Percentiles rank a stretch among this genome's conserved stretches.
phyloP scores from a whole-genome alignment of 805 yeast genomes.

The Wickerhamomyces chaumierensis region DNA sequence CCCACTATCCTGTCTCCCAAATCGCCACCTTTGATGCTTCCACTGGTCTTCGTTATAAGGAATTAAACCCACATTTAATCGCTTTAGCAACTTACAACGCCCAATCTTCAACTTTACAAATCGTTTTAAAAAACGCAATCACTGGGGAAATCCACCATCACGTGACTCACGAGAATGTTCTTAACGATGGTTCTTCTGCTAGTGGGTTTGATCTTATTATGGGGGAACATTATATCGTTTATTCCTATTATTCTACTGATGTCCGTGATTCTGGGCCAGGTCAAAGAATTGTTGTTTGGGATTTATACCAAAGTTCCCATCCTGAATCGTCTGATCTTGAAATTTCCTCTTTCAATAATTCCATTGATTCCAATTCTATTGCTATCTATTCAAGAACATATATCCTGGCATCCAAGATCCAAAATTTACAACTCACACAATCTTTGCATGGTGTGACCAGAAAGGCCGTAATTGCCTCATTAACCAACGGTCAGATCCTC shows the following conservation, averaged over 20 bases:
- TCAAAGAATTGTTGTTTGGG: constrained; percentile 57
- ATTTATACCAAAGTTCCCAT: constrained; percentile 58
- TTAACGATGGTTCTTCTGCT: constrained; percentile 26
- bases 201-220: constrained; percentile 36
- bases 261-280: constrained; percentile 30
- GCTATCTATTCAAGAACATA: constrained; percentile 45
- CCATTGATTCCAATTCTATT: constrained; percentile 27
- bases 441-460: constrained; percentile 60
- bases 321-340: constrained; percentile 34
- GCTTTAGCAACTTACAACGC: constrained; percentile 34
- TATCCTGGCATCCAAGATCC: constrained; percentile 48
- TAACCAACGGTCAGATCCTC: constrained; percentile 15
- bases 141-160: constrained; percentile 53
- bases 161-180: constrained; percentile 29
- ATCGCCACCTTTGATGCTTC: constrained; percentile 32
- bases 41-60: constrained; percentile 73
- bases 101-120: constrained; percentile 22
- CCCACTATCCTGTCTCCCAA: constrained; percentile 22
- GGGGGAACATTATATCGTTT: constrained; percentile 80
- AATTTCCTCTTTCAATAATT: constrained; percentile 23
- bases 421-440: constrained; percentile 37
- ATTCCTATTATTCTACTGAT: constrained; percentile 42
- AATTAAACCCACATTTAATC: constrained; percentile 58
- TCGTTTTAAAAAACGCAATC: constrained; percentile 54
- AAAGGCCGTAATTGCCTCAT: constrained; percentile 49